phyloP scores from a whole-genome alignment of 2,329 filamentous ascomycete species.

The Talaromyces piceae region DNA sequence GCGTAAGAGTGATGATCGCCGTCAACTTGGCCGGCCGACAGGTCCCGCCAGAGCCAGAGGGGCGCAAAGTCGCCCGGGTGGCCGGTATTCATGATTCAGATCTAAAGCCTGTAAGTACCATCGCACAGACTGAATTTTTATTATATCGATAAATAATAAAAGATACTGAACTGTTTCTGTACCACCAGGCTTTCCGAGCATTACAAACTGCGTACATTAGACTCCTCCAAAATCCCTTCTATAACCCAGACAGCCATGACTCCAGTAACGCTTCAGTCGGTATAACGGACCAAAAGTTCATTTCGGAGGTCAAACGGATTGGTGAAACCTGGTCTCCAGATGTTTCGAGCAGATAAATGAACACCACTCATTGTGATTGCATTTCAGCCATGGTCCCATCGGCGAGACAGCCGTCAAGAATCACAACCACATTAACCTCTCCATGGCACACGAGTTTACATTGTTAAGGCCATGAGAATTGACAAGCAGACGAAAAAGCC shows the following conservation, averaged over 20 bases:
- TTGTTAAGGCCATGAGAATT: no score
- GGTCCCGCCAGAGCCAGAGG: constrained; percentile 27
- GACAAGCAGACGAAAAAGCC: no score
- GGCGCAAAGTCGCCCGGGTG: constrained; percentile 33
- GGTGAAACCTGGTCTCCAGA: constrained; percentile 79
- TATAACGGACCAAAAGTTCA: constrained; percentile 76
- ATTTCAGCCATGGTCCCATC: neutral
- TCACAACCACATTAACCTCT: no score
- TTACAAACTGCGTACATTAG: constrained; percentile 88
- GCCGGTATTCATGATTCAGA: constrained; percentile 77
- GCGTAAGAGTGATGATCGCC: constrained; percentile 80
- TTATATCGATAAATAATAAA: no score
- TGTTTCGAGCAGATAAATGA: constrained; percentile 50
- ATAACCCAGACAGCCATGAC: constrained; percentile 74
- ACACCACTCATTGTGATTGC: neutral
- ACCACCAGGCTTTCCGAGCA: constrained; percentile 66
- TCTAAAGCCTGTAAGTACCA: constrained; percentile 63
- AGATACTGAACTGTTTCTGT: constrained; percentile 9
- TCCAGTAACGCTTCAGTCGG: constrained; percentile 51
- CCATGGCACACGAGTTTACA: no score
- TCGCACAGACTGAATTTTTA: no score
- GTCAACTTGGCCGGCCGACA: constrained; percentile 79
- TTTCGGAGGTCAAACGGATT: constrained; percentile 74
- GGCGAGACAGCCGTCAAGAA: no score
- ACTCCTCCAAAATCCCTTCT: constrained; percentile 90